Evolutionary conservation across 2,329 filamentous ascomycete genomes (phyloP).

Genomic region (Truncatella angustata): DNA sequence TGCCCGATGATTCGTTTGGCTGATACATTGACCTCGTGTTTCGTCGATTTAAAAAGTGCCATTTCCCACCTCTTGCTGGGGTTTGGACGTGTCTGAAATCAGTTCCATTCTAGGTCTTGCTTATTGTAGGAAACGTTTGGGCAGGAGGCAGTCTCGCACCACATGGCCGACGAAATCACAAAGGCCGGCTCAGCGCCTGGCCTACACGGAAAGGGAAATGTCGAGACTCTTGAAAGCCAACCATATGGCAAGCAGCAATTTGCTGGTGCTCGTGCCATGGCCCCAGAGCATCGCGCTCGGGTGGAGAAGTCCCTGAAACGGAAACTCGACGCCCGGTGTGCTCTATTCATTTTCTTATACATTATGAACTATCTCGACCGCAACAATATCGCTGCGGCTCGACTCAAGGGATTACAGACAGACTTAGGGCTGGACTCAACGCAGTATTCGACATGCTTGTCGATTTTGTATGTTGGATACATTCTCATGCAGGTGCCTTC

Average conservation of each 20-base stretch:
- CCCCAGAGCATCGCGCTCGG: slow-evolving; percentile 46
- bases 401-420: slow-evolving; percentile 61
- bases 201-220: slow-evolving; percentile 15
- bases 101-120: neutral
- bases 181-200: slow-evolving; percentile 12
- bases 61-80: neutral
- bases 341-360: slow-evolving; percentile 71
- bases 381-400: slow-evolving; percentile 67
- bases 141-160: slow-evolving; percentile 1
- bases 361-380: slow-evolving; percentile 72
- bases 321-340: slow-evolving; percentile 69
- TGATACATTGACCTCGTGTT: neutral
- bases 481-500: slow-evolving; percentile 62
- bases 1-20: too few relatives aligned
- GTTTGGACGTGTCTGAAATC: neutral
- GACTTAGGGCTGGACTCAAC: slow-evolving; percentile 48
- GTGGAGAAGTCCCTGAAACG: slow-evolving; percentile 66
- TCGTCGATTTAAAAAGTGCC: neutral
- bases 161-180: slow-evolving; percentile 24
- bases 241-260: slow-evolving; percentile 8
- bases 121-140: neutral
- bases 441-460: slow-evolving; percentile 63
- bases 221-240: slow-evolving; percentile 18
- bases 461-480: slow-evolving; percentile 66
- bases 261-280: slow-evolving; percentile 21